These are phyloP conservation scores for Rachicladosporium sp. DNA, from an alignment of 2,329 filamentous ascomycete species.

Conservation along the genomic window DNA sequence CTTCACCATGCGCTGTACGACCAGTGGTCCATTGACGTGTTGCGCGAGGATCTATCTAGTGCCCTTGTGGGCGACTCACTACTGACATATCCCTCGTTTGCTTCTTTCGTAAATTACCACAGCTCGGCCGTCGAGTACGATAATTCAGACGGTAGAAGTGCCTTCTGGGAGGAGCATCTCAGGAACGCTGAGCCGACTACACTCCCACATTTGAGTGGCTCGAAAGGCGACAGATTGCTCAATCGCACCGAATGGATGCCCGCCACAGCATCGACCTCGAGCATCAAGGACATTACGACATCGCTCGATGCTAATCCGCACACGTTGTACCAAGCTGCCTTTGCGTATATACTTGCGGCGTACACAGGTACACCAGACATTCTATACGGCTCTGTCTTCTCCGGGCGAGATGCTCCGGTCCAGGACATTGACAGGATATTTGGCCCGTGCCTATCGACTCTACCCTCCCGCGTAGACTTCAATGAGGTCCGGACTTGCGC, in stretches of 20 bases:
- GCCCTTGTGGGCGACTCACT: slow-evolving; percentile 31
- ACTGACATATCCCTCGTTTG: slow-evolving; percentile 44
- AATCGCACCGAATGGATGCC: slow-evolving; percentile 13
- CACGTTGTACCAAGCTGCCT: slow-evolving; percentile 61
- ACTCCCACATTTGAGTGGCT: slow-evolving; percentile 48
- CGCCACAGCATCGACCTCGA: slow-evolving; percentile 3
- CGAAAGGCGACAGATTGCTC: slow-evolving; percentile 9
- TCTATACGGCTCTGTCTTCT: slow-evolving; percentile 66
- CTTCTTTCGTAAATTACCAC: too few species aligned
- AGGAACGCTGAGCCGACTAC: slow-evolving; percentile 40
- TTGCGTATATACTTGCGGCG: slow-evolving; percentile 52
- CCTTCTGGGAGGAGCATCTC: slow-evolving; percentile 60
- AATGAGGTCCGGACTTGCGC: slow-evolving; percentile 33
- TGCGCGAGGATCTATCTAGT: slow-evolving; percentile 53
- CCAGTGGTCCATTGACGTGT: slow-evolving; percentile 73
- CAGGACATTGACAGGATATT: slow-evolving; percentile 57
- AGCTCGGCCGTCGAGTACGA: slow-evolving; percentile 36
- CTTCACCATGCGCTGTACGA: slow-evolving; percentile 82
- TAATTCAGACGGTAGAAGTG: slow-evolving; percentile 20
- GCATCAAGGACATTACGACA: slow-evolving; percentile 1
- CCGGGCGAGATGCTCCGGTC: slow-evolving; percentile 65
- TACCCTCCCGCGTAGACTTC: slow-evolving; percentile 56
- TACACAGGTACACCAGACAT: slow-evolving; percentile 56
- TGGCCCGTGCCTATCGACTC: slow-evolving; percentile 66
- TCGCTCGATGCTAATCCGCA: slow-evolving; percentile 46